A percentile compares a stretch with the other conserved stretches of the same genome.
Conservation (phyloP, 1,284 basidiomycete genomes). For the Apiotrichum mycotoxinovorans region DNA sequence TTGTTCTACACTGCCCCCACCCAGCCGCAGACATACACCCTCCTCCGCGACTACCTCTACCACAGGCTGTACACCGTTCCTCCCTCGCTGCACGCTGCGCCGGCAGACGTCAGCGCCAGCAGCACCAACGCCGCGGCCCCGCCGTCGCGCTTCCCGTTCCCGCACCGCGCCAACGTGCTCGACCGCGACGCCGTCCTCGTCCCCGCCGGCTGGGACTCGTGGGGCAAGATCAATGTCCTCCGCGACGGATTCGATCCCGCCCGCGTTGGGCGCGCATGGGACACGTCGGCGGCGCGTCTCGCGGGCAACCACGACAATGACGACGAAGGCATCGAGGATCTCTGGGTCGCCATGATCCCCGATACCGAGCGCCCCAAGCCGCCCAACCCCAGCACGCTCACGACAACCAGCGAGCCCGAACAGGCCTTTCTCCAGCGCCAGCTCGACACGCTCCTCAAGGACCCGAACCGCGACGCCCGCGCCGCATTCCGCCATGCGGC, state of each 20-base stretch:
- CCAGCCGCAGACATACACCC: slow-evolving; percentile 70
- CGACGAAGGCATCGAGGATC: slow-evolving; percentile 37
- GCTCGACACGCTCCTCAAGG: slow-evolving; percentile 82
- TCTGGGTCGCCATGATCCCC: slow-evolving; percentile 49
- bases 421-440: slow-evolving; percentile 82
- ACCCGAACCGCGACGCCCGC: slow-evolving; percentile 79
- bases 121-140: slow-evolving; percentile 52
- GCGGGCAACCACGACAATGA: slow-evolving; percentile 44
- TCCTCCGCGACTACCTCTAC: slow-evolving; percentile 79
- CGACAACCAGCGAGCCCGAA: slow-evolving; percentile 58
- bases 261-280: slow-evolving; percentile 78
- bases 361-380: slow-evolving; percentile 32
- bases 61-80: slow-evolving; percentile 71
- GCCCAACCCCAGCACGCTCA: slow-evolving; percentile 13
- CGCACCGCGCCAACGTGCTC: slow-evolving; percentile 80
- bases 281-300: slow-evolving; percentile 49
- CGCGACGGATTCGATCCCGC: slow-evolving; percentile 87
- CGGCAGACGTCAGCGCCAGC: too few relatives aligned
- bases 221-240: slow-evolving; percentile 90
- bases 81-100: slow-evolving; percentile 21
- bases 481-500: slow-evolving; percentile 73
- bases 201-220: slow-evolving; percentile 94
- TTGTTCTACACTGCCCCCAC: slow-evolving; percentile 83
- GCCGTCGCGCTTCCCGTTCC: slow-evolving; percentile 72
- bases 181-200: slow-evolving; percentile 89